Evolutionary conservation across 2,329 filamentous ascomycete genomes (phyloP).

Genomic region (Allantophomopsis cytisporea): DNA sequence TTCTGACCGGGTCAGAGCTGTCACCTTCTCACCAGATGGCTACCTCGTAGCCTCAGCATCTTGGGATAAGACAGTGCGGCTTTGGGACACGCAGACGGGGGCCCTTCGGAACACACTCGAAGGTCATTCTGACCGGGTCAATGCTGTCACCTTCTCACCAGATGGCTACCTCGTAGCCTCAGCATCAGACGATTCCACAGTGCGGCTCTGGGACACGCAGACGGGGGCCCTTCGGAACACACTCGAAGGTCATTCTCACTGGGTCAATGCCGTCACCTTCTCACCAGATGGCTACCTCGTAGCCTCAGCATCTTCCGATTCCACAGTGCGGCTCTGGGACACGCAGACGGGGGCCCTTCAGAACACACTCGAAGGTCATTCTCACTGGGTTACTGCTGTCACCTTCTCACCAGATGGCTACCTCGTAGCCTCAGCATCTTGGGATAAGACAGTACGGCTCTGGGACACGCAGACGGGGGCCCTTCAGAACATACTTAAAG

Average conservation of each 20-base stretch:
- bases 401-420: not conserved
- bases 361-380: not conserved
- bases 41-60: not conserved
- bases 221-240: not conserved
- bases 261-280: not conserved
- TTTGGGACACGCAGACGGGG: too few relatives aligned
- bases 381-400: not conserved
- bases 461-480: too few relatives aligned
- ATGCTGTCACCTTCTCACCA: not conserved
- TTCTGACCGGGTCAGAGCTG: not conserved
- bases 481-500: too few relatives aligned
- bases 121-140: conserved; percentile 1
- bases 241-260: not conserved
- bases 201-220: not conserved
- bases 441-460: too few relatives aligned
- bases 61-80: not conserved
- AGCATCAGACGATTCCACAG: not conserved
- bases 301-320: too few relatives aligned
- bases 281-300: too few relatives aligned
- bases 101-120: too few relatives aligned
- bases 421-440: too few relatives aligned
- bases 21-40: not conserved
- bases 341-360: not conserved
- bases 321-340: not conserved
- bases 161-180: not conserved